Base-by-base conservation (phyloP, 2,329 filamentous ascomycete genomes). In the Mariannaea sp. region DNA sequence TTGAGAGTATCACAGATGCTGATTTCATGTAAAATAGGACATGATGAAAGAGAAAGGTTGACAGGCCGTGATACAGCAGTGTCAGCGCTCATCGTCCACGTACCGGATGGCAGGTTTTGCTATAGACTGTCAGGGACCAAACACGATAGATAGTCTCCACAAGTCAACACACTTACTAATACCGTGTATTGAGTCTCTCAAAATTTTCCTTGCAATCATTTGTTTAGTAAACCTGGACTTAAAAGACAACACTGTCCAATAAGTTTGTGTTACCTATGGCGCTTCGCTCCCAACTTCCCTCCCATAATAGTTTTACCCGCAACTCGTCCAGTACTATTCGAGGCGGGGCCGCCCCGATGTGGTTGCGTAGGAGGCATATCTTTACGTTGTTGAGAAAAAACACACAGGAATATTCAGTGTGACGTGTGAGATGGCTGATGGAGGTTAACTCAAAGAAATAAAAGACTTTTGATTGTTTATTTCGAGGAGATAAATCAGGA, bases 91-190 rank as follows among this genome's bases (percentile, higher is more conserved):
- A 30, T 14, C n/a, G n/a, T 8, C 10, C 33, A 63, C 65, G 53
- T 71, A 83, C 81, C 80, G 71, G 43, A 84, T 83, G 12, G 76
- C 79, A 5, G 76, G 75, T 57, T 83, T 84, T 1, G 81, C 81
- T 82, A 49, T 32, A 49, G 3, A 8, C 7, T 9, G 44, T 59
- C 43, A 61, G 51, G 24, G 43, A 39, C 4, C 19, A 29, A 22
- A 9, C 19, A 22, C n/a, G n/a, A n/a, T n/a, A n/a, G n/a, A 47
- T 2, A 4, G 19, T 17, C 10, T 7, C 20, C 30, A 48, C 20
- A 20, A n/a, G 7, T 10, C 19, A n/a, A 19, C 41, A 4, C 43
- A 74, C 79, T 62, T 72, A 80, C 80, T 83, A 14, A 84, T 75
- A 0, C 79, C 81, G 0, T 64, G 47, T 7, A 84, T 77, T 0